Base-by-base conservation (phyloP, 2,329 filamentous ascomycete species). In the Ophiostoma angusticollis region DNA sequence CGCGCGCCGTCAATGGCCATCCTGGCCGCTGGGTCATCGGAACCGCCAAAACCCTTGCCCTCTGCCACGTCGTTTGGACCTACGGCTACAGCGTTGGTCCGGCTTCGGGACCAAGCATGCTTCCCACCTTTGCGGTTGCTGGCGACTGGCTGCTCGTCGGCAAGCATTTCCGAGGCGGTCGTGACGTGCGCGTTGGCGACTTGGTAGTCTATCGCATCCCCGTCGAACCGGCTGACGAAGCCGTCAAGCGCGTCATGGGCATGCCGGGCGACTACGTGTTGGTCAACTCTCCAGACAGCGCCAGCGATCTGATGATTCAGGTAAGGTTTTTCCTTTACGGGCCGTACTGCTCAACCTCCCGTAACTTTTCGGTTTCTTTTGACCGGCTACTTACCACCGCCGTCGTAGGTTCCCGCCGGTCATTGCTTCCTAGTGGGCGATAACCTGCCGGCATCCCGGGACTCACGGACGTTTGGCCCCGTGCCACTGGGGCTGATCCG, bases 351-450 rank as follows among this genome's bases (percentile, higher is more conserved):
- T 29, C 13, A 9, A 12, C 37, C 13, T 30, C 14, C 13, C n/a
- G 9, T 12, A 19, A 3, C n/a, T 3, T 14, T 23, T 22, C 23
- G 12, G 5, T 16, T n/a, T 32, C 14, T 18, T 13, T 32, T n/a
- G n/a, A n/a, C n/a, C n/a, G n/a, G n/a, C 17, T 39, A 8, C 25
- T 14, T 9, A 23, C 24, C n/a, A 4, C 37, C 27, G 19, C 27
- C 33, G 13, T 14, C 9, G 17, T 52, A 93, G 83, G 76, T 98
- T 13, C 91, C 91, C 0, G 68, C 82, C 53, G 91, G 91, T 2
- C 91, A 98, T 64, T 93, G 86, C 52, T 96, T 85, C 75, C 65
- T 95, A 6, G 74, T 78, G 3, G 91, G 91, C 3, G 91, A 98
- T 58, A 96, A 96, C 58, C 54, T 94, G 45, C 68, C 75, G 3